Evolutionary conservation across 768 basidiomycete species (phyloP), one percentile per base, ranked within the genome.

Genomic region (Dacryopinax primogenitus): DNA sequence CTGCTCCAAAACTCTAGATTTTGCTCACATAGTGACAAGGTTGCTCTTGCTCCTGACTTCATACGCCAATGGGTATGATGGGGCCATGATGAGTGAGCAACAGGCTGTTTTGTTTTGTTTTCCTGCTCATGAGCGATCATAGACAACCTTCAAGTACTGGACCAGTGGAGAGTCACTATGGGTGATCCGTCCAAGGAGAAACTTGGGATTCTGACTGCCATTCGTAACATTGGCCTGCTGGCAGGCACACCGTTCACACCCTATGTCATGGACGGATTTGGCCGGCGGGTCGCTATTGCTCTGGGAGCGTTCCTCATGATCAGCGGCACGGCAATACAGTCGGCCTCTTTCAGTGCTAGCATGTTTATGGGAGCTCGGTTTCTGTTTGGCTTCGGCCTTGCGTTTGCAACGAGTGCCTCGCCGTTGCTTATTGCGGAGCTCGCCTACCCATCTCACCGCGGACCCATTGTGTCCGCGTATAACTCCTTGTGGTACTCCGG

Each of bases 201-300:
- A 0, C 64, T 72, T 0, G 71, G 71, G 0, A 12, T 70, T 18
- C 69, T 71, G 64, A 64, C 65, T 0, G 71, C 72, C 15, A 45
- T 68, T 2, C 61, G 1, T 47, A 63, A 36, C 68, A 18, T n/a
- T 41, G 15, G 67, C 37, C 15, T 26, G n/a, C 30, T 66, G 28
- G 66, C 65, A 0, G 64, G 66, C n/a, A 36, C 41, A 2, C 26
- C 36, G 0, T 11, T 51, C 0, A 47, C 33, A 13, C 62, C 64
- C 0, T 67, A 35, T 32, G 3, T 34, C 26, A 18, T 66, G n/a
- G 66, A 64, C 34, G 41, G 62, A 12, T 1, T 33, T 18, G 11
- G 39, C n/a, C 1, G 64, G 63, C 6, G 68, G 64, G 1, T 32
- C 62, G 62, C 64, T 39, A 63, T 67, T 26, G 62, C 37, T 1